phyloP scores from a whole-genome alignment of 306 rosid genomes.

The Cotoneaster glaucophyllus region DNA sequence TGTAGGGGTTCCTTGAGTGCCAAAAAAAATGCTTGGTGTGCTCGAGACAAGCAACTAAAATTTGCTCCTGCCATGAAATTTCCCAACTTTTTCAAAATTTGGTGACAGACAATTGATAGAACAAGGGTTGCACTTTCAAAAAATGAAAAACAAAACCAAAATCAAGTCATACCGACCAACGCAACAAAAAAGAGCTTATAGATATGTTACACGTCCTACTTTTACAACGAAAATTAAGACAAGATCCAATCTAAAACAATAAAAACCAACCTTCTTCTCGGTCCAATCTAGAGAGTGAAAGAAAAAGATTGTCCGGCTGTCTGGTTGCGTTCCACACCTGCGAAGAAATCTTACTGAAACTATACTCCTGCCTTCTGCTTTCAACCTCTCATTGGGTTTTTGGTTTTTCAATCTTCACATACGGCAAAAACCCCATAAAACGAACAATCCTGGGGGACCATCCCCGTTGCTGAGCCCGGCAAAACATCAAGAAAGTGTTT shows the following conservation, averaged over 20 bases:
- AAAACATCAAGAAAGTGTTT: conserved; percentile 85
- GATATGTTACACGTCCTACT: conserved; percentile 44
- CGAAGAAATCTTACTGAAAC: conserved; percentile 21
- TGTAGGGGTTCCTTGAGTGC: not conserved
- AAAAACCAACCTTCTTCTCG: conserved; percentile 19
- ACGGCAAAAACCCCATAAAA: conserved; percentile 62
- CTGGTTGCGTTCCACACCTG: conserved; percentile 16
- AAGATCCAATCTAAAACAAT: not conserved
- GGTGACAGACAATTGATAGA: not conserved
- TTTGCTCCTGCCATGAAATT: not conserved
- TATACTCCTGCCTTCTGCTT: conserved; percentile 14
- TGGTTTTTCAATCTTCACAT: conserved; percentile 71
- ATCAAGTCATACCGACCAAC: not conserved
- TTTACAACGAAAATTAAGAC: conserved; percentile 24
- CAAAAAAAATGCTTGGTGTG: not conserved
- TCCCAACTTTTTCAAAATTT: not conserved
- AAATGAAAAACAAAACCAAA: not conserved
- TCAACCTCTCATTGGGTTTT: conserved; percentile 46
- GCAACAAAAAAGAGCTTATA: conserved; percentile 5
- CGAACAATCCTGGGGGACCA: conserved; percentile 57
- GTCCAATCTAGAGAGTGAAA: conserved; percentile 8
- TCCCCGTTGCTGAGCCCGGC: conserved; percentile 78
- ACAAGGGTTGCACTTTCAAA: no score
- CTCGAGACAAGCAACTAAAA: no score
- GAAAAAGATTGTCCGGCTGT: conserved; percentile 6